Conservation (phyloP, 2,329 filamentous ascomycete genomes). For the Lizonia empirigonia region DNA sequence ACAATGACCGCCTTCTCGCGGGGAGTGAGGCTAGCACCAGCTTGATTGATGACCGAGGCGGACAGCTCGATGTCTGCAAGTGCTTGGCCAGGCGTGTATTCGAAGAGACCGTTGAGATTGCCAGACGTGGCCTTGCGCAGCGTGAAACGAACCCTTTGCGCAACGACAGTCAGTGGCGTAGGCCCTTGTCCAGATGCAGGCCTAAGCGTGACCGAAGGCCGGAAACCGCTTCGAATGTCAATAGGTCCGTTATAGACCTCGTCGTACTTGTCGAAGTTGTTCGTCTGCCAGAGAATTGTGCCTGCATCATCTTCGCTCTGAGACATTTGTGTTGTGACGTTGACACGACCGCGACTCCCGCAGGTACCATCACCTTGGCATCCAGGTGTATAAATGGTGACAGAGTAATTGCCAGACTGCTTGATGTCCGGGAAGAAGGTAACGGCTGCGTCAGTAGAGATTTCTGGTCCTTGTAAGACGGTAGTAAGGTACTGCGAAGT, state of each 20-base stretch:
- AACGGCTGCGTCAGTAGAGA: slow-evolving; percentile 66
- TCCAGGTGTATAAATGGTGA: slow-evolving; percentile 91
- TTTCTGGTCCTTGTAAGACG: slow-evolving; percentile 62
- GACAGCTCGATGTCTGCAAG: slow-evolving; percentile 69
- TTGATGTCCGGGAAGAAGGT: slow-evolving; percentile 83
- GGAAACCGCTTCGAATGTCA: slow-evolving; percentile 77
- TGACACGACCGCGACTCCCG: slow-evolving; percentile 75
- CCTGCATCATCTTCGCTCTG: slow-evolving; percentile 55
- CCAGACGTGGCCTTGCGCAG: slow-evolving; percentile 75
- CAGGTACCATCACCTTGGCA: slow-evolving; percentile 83
- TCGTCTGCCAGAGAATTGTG: slow-evolving; percentile 80
- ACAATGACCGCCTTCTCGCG: slow-evolving; percentile 70
- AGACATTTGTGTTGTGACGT: slow-evolving; percentile 76
- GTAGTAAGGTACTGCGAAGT: slow-evolving; percentile 78
- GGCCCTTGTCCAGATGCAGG: slow-evolving; percentile 66
- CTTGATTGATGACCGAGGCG: slow-evolving; percentile 75
- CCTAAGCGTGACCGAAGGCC: slow-evolving; percentile 77
- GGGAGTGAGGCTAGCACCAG: slow-evolving; percentile 68
- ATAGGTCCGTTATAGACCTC: slow-evolving; percentile 85
- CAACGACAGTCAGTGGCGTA: slow-evolving; percentile 75
- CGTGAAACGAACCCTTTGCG: slow-evolving; percentile 81
- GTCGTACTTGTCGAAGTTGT: slow-evolving; percentile 96
- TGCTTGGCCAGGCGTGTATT: slow-evolving; percentile 74
- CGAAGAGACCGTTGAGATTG: slow-evolving; percentile 86
- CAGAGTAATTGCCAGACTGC: slow-evolving; percentile 88